Evolutionary conservation across 768 basidiomycete species (phyloP).

Genomic region (Harrya chromipes): DNA sequence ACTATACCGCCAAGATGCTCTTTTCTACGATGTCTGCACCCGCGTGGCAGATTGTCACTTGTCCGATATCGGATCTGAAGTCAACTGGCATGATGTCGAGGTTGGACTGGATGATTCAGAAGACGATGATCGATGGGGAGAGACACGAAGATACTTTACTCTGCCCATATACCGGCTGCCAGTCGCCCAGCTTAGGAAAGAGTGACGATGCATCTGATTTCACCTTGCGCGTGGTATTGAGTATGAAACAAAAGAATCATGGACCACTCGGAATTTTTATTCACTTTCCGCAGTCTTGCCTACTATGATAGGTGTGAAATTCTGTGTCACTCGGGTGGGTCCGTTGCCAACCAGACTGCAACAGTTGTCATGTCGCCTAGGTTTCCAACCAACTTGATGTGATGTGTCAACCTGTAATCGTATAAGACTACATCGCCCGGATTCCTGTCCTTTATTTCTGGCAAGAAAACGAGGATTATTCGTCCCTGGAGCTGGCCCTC

Average conservation of each 20-base stretch:
- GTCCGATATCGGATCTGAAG: constrained; percentile 71
- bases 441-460: background rate
- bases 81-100: constrained; percentile 81
- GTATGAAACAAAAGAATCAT: background rate
- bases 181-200: constrained; percentile 36
- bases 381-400: background rate
- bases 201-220: constrained; percentile 2
- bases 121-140: constrained; percentile 67
- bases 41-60: constrained; percentile 83
- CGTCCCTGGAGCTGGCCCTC: constrained; percentile 22
- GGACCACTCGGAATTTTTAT: background rate
- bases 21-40: constrained; percentile 91
- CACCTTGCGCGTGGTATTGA: too few species aligned
- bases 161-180: constrained; percentile 74
- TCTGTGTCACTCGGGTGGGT: background rate
- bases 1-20: constrained; percentile 52
- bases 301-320: too few species aligned
- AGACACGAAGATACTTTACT: constrained; percentile 72
- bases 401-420: too few species aligned
- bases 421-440: background rate
- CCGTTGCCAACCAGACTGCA: constrained; percentile 7
- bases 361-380: constrained; percentile 19
- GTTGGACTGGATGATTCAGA: constrained; percentile 45
- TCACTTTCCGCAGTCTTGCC: too few species aligned
- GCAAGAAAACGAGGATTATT: background rate